Evolutionary conservation across 768 basidiomycete species (phyloP).

Genomic region (Suillus americanus): DNA sequence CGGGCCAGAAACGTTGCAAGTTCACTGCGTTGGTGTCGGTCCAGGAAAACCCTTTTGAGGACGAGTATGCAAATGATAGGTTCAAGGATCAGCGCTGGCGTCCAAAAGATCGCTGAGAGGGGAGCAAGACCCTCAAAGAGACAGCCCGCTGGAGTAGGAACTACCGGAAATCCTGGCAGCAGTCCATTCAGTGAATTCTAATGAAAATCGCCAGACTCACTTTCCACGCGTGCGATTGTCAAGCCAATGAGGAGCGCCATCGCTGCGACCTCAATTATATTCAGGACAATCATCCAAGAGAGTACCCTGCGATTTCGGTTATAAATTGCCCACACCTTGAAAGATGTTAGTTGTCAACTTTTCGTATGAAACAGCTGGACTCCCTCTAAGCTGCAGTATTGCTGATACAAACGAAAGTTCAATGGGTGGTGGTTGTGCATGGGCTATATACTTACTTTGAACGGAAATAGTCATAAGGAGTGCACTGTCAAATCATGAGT

Average conservation of each 20-base stretch:
- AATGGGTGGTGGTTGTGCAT: neutral
- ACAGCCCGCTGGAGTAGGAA: conserved; percentile 23
- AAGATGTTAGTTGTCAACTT: neutral
- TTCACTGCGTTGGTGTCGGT: conserved; percentile 1
- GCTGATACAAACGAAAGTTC: neutral
- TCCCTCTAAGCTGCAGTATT: conserved; percentile 10
- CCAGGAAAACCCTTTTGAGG: conserved; percentile 16
- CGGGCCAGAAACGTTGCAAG: conserved; percentile 10
- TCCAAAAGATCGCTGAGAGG: conserved; percentile 24
- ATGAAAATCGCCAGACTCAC: conserved; percentile 1
- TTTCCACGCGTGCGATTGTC: conserved; percentile 8
- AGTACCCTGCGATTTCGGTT: conserved; percentile 7
- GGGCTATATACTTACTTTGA: conserved; percentile 6
- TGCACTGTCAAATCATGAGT: conserved; percentile 4
- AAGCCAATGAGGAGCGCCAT: conserved; percentile 12
- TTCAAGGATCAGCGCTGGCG: conserved; percentile 24
- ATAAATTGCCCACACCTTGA: conserved; percentile 14
- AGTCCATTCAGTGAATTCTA: neutral
- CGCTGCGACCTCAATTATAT: conserved; percentile 1
- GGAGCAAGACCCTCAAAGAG: conserved; percentile 18
- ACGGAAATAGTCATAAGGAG: conserved; percentile 14
- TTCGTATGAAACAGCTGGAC: neutral
- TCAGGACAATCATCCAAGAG: conserved; percentile 3
- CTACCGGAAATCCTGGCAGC: conserved; percentile 16
- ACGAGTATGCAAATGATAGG: conserved; percentile 25